A percentile compares a stretch with the other conserved stretches of the same genome.
Conservation (phyloP, 768 basidiomycete genomes). For the Lentinula sp. region DNA sequence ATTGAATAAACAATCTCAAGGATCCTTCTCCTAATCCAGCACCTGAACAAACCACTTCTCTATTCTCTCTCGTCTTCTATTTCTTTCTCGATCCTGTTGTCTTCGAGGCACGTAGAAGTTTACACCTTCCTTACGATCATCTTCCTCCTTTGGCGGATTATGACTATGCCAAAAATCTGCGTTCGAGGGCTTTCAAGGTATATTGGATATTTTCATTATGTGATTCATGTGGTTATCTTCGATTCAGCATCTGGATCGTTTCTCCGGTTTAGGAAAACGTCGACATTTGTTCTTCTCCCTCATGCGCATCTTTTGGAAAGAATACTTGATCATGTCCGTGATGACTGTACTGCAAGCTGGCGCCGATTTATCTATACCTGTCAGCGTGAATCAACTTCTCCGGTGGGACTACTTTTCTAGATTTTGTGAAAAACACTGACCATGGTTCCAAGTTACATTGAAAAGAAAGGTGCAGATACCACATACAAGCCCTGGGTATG, state of each 20-base stretch:
- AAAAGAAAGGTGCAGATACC: conserved; percentile 37
- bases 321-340: neutral
- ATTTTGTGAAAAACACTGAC: neutral
- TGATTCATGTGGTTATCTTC: neutral
- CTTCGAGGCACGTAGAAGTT: conserved; percentile 10
- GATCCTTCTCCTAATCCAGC: conserved; percentile 9
- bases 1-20: neutral
- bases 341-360: neutral
- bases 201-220: no score
- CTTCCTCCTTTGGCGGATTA: conserved; percentile 29
- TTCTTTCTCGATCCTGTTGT: conserved; percentile 25
- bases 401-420: neutral
- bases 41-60: conserved; percentile 30
- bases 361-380: neutral
- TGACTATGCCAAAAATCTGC: conserved; percentile 4
- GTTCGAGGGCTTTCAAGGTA: neutral
- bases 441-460: conserved; percentile 44
- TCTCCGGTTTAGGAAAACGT: neutral
- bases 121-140: conserved; percentile 14
- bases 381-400: conserved; percentile 7
- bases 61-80: conserved; percentile 24
- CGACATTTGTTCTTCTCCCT: conserved; percentile 1
- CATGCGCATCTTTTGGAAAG: neutral
- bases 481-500: conserved; percentile 63
- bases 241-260: neutral